Evolutionary conservation across 805 yeast species (phyloP), one percentile per base, ranked within the genome.

Genomic region (Cyberlindnera sargentensis): DNA sequence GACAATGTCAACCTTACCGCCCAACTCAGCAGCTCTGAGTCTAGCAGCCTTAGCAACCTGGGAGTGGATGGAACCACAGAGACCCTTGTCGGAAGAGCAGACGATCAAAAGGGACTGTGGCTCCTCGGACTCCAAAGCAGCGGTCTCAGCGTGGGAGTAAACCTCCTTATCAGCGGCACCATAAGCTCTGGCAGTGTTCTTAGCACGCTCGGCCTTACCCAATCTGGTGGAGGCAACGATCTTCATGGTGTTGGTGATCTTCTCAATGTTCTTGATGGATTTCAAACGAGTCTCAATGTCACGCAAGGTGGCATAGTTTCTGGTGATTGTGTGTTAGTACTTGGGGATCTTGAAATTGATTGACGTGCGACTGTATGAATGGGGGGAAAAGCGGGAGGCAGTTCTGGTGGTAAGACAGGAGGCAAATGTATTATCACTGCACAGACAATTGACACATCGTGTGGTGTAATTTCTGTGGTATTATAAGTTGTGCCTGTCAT

Each of bases 221-320:
- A 93, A 80, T 73, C 96, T 84, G 58, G 99, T 93, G 35, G 98
- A 91, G 35, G 99, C 99, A 62, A 93, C 99, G 71, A 93, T 84
- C 78, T 90, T 93, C 98, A 93, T 93, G 70, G 99, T 93, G 74
- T 93, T 93, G 73, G 99, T 93, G 74, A 93, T 93, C 77, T 93
- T 93, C 75, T 93, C 97, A 68, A 93, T 91, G 79, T 93, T 93
- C 78, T 91, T 93, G 68, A 93, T 93, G 54, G 97, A 88, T 76
- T 93, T 93, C 66, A 93, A 81, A 76, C 99, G 95, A 70, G 79
- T 84, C 76, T 93, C 99, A 64, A 93, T 95, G 72, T 93, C 99
- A 75, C 97, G 91, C 67, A 93, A 78, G 58, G 99, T 93, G 62
- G 99, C 99, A 76, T 88, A 91, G 76, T 82, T 82, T 84, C 96